Conservation (phyloP, 2,329 filamentous ascomycete genomes). For the Trichophyton simii region DNA sequence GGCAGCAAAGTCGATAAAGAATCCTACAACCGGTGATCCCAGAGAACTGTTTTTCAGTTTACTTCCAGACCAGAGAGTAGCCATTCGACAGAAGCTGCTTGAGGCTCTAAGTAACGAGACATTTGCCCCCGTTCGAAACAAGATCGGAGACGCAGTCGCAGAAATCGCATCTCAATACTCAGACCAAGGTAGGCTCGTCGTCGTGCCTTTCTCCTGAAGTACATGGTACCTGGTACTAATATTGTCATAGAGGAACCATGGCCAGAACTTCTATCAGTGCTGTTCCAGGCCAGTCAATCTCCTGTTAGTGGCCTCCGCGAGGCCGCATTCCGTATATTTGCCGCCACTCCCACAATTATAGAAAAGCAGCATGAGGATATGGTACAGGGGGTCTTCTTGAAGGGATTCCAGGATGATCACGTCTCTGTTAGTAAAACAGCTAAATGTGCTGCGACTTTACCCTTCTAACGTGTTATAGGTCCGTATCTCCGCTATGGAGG, state of each 20-base stretch:
- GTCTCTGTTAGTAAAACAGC: constrained; percentile 46
- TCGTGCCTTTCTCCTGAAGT: not conserved
- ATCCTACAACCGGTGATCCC: constrained; percentile 46
- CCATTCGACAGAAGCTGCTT: constrained; percentile 73
- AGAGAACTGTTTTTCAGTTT: constrained; percentile 80
- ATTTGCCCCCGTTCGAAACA: constrained; percentile 68
- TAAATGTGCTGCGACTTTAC: not conserved
- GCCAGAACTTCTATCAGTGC: constrained; percentile 72
- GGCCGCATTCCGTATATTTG: constrained; percentile 87
- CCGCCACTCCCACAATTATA: constrained; percentile 87
- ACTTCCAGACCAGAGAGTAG: constrained; percentile 56
- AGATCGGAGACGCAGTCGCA: constrained; percentile 93
- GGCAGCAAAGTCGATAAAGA: constrained; percentile 74
- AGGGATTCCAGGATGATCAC: constrained; percentile 81
- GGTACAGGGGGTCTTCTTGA: constrained; percentile 77
- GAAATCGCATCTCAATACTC: constrained; percentile 92
- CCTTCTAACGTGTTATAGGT: constrained; percentile 43
- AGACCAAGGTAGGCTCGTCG: constrained; percentile 58
- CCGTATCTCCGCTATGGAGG: constrained; percentile 86
- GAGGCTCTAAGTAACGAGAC: constrained; percentile 62
- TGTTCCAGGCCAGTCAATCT: constrained; percentile 86
- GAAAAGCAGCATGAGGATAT: constrained; percentile 88
- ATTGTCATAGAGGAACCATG: constrained; percentile 57
- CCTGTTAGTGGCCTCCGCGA: constrained; percentile 73
- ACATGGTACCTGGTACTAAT: not conserved